These are phyloP conservation scores for Isoetes taiwanensis DNA, from an alignment of 75 land plant species.

Conservation along the genomic window DNA sequence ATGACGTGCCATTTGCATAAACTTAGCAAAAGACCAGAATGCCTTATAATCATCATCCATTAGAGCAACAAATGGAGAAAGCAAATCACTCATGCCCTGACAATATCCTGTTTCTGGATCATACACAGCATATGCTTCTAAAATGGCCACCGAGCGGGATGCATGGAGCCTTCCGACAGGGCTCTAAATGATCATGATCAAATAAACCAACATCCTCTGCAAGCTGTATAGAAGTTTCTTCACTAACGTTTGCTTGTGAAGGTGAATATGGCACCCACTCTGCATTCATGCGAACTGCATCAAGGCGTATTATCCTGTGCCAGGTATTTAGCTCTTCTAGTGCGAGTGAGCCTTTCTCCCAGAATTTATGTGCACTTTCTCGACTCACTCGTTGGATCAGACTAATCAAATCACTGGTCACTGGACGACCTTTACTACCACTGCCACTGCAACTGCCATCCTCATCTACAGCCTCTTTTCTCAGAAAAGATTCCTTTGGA, in stretches of 20 bases:
- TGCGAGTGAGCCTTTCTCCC: slow-evolving; percentile 12
- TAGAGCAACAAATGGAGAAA: slow-evolving; percentile 2
- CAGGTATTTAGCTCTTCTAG: slow-evolving; percentile 10
- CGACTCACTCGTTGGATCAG: not conserved
- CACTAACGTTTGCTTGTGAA: not conserved
- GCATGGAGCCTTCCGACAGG: not conserved
- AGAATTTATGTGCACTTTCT: not conserved
- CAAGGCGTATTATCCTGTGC: slow-evolving; percentile 3
- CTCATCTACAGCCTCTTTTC: not conserved
- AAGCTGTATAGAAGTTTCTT: not conserved
- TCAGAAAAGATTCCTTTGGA: not conserved
- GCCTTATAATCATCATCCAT: slow-evolving; percentile 7
- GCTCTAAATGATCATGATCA: not conserved
- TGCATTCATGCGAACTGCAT: slow-evolving; percentile 5
- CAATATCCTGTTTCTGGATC: slow-evolving; percentile 5
- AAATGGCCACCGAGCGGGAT: not conserved
- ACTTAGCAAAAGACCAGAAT: slow-evolving; percentile 1
- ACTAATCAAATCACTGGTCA: not conserved
- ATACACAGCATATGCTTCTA: not conserved
- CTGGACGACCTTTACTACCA: not conserved
- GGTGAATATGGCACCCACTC: slow-evolving; percentile 5
- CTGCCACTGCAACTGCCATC: not conserved
- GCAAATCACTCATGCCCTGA: slow-evolving; percentile 7
- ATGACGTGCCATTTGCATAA: not conserved
- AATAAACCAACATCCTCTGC: not conserved